A percentile compares a stretch with the other conserved stretches of the same genome.
Conservation (phyloP, 768 basidiomycete species). For the Sistotremastrum niveocremeum region DNA sequence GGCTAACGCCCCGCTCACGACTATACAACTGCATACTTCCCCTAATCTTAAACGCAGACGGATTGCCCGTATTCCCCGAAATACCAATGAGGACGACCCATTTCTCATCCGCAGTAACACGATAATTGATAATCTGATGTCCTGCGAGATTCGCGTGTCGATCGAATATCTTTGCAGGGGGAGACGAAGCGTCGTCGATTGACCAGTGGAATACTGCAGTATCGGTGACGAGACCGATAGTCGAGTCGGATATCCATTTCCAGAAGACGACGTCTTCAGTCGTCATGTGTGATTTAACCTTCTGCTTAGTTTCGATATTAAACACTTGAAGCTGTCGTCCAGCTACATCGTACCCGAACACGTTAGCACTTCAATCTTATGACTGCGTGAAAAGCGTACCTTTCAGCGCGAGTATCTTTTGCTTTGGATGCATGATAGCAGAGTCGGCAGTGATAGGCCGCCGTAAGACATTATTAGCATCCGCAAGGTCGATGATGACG, state of each 20-base stretch:
- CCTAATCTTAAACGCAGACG: conserved; percentile 96
- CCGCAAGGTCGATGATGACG: conserved; percentile 94
- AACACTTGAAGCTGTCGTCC: conserved; percentile 92
- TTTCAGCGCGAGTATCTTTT: conserved; percentile 95
- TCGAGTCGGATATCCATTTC: conserved; percentile 93
- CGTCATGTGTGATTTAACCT: conserved; percentile 91
- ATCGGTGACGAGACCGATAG: conserved; percentile 93
- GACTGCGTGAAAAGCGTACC: conserved; percentile 31
- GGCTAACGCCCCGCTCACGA: conserved; percentile 81
- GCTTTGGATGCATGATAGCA: conserved; percentile 93
- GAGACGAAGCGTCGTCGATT: conserved; percentile 55
- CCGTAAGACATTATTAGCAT: conserved; percentile 94
- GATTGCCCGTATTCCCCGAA: conserved; percentile 81
- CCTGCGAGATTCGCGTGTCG: conserved; percentile 89
- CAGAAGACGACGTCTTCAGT: conserved; percentile 94
- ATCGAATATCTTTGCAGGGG: conserved; percentile 91
- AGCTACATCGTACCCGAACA: conserved; percentile 33
- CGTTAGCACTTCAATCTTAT: conserved; percentile 3
- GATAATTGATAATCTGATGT: conserved; percentile 98
- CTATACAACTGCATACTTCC: conserved; percentile 97
- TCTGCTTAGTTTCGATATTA: conserved; percentile 95
- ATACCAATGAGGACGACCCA: conserved; percentile 98
- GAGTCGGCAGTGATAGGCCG: conserved; percentile 97
- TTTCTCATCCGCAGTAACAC: conserved; percentile 82
- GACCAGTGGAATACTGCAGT: conserved; percentile 89